Conservation (phyloP, 2,329 filamentous ascomycete genomes). For the Fusarium euwallaceae region DNA sequence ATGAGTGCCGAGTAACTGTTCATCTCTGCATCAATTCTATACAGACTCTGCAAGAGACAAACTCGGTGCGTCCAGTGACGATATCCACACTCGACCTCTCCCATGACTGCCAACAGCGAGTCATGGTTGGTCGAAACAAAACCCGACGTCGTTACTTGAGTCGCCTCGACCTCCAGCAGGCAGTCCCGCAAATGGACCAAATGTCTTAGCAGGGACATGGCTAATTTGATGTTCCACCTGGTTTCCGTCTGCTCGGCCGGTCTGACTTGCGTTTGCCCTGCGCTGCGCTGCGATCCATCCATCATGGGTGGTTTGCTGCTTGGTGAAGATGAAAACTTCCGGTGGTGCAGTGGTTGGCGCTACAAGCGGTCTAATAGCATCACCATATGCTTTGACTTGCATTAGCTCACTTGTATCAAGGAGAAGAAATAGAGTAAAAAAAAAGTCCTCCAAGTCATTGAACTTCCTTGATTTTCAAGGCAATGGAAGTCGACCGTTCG, state of each 20-base stretch:
- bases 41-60: background rate
- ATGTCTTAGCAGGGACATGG: conserved; percentile 32
- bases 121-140: conserved; percentile 27
- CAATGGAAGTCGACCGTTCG: conserved; percentile 31
- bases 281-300: background rate
- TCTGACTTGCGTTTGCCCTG: conserved; percentile 9
- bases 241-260: conserved; percentile 15
- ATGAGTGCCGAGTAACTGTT: background rate
- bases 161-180: conserved; percentile 6
- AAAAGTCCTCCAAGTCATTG: conserved; percentile 30
- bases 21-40: background rate
- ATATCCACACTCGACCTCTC: conserved; percentile 7
- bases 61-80: background rate
- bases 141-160: conserved; percentile 19
- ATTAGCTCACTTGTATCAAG: conserved; percentile 5
- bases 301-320: background rate
- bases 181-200: conserved; percentile 27
- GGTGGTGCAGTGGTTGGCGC: background rate
- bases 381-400: background rate
- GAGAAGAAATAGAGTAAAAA: background rate
- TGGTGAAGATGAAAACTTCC: background rate
- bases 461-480: conserved; percentile 41
- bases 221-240: conserved; percentile 41
- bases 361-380: background rate
- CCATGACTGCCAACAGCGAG: conserved; percentile 28